Evolutionary conservation across 495 filamentous ascomycete genomes (phyloP).

Genomic region (Talaromyces borbonicus): DNA sequence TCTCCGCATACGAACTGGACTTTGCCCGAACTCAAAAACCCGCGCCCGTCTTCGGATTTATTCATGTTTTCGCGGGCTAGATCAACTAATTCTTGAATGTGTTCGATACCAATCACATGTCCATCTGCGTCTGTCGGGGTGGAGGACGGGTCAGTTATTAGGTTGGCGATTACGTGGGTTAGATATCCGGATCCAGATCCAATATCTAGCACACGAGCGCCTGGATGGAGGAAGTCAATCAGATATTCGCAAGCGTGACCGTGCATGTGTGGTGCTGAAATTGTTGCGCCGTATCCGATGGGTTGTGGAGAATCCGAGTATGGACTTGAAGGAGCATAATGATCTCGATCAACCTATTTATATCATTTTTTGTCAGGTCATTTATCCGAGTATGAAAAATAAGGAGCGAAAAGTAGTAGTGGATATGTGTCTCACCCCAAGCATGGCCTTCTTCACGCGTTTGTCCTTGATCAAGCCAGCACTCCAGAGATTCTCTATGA

Average conservation of each 20-base stretch:
- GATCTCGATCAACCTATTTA: constrained; percentile 72
- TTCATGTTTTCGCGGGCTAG: constrained; percentile 64
- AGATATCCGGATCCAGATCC: constrained; percentile 88
- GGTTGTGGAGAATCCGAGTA: constrained; percentile 87
- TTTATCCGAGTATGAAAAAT: not conserved
- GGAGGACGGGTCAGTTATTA: constrained; percentile 45
- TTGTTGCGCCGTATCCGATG: constrained; percentile 83
- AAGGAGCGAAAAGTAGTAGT: not conserved
- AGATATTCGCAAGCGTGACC: constrained; percentile 64
- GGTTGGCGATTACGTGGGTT: constrained; percentile 77
- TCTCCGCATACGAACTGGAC: constrained; percentile 74
- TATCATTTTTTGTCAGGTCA: not conserved
- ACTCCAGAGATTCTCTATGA: constrained; percentile 69
- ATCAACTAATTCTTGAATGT: constrained; percentile 69
- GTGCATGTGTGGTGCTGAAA: constrained; percentile 97
- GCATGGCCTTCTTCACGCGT: constrained; percentile 68
- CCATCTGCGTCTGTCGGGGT: constrained; percentile 25
- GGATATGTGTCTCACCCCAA: constrained; percentile 41
- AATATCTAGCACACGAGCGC: constrained; percentile 66
- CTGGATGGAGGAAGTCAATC: constrained; percentile 46
- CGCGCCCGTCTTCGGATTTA: constrained; percentile 57
- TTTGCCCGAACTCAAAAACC: constrained; percentile 46
- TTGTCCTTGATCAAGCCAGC: constrained; percentile 62
- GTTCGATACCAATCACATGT: constrained; percentile 74
- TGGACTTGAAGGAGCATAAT: constrained; percentile 63